These are phyloP conservation scores for Arthroderma sp. DNA, from an alignment of 2,329 filamentous ascomycete genomes.

Conservation along the genomic window DNA sequence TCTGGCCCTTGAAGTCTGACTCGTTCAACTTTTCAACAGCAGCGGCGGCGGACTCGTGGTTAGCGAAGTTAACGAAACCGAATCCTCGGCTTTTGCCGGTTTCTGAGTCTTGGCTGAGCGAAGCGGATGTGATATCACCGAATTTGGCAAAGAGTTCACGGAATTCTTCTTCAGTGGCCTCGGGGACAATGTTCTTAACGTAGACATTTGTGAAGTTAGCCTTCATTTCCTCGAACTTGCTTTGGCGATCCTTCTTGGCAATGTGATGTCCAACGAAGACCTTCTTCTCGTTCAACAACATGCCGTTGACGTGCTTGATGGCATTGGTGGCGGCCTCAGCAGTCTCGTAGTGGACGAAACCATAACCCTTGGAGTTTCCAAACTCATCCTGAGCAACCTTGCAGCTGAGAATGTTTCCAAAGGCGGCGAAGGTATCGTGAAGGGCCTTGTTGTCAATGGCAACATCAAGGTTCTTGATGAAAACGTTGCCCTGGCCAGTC, in stretches of 20 bases:
- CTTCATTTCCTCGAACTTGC: constrained; percentile 99
- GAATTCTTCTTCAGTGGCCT: constrained; percentile 88
- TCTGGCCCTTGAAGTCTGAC: constrained; percentile 84
- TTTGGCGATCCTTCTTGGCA: constrained; percentile 99
- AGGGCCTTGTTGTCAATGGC: constrained; percentile 99
- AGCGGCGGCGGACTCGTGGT: constrained; percentile 71
- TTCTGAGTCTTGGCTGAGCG: constrained; percentile 75
- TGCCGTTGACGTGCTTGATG: constrained; percentile 99
- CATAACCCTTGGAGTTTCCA: constrained; percentile 95
- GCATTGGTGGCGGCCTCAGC: constrained; percentile 92
- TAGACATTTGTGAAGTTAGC: constrained; percentile 99
- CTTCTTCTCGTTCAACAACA: constrained; percentile 99
- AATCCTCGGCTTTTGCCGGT: constrained; percentile 85
- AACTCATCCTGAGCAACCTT: constrained; percentile 98
- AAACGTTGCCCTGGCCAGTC: constrained; percentile 97
- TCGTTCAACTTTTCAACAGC: constrained; percentile 88
- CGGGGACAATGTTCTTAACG: constrained; percentile 88
- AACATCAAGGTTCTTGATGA: constrained; percentile 99
- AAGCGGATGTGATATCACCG: constrained; percentile 90
- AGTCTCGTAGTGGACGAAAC: constrained; percentile 99
- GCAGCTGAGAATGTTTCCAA: constrained; percentile 98
- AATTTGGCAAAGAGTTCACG: constrained; percentile 81
- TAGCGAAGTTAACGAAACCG: constrained; percentile 90
- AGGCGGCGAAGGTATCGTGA: constrained; percentile 96
- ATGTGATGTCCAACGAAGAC: constrained; percentile 99